These are phyloP conservation scores for Ceratobasidium sp. DNA, from an alignment of 1,284 basidiomycete species.

Conservation along the genomic window DNA sequence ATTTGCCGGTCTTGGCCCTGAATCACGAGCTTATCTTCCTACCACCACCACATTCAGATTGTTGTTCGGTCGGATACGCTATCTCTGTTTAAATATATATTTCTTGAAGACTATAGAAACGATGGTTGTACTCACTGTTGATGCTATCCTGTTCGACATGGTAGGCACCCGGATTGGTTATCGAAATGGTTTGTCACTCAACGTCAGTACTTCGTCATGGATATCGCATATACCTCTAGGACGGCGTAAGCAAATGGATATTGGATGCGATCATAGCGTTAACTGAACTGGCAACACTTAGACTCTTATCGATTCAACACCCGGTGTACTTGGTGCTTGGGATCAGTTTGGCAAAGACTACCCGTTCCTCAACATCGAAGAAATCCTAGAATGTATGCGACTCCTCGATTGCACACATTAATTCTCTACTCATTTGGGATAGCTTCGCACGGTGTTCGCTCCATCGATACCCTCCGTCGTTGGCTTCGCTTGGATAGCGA, in stretches of 20 bases:
- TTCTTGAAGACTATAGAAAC: not conserved
- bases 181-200: not conserved
- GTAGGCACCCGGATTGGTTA: not conserved
- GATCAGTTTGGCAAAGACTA: conserved; percentile 64
- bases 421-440: not conserved
- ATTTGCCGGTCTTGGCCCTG: not conserved
- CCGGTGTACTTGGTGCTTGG: conserved; percentile 71
- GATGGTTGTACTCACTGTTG: conserved; percentile 32
- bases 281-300: not conserved
- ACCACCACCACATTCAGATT: not conserved
- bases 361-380: conserved; percentile 57
- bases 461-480: conserved; percentile 74
- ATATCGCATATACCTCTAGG: not conserved
- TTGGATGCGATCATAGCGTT: not conserved
- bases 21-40: not conserved
- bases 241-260: not conserved
- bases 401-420: conserved; percentile 11
- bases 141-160: conserved; percentile 40
- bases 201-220: not conserved
- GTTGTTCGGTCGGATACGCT: conserved; percentile 14
- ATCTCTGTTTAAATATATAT: conserved; percentile 21
- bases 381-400: conserved; percentile 51
- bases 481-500: conserved; percentile 69
- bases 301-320: conserved; percentile 75
- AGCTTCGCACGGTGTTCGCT: conserved; percentile 79